A percentile compares a stretch with the other conserved stretches of the same genome.
Evolutionary conservation across 2,329 filamentous ascomycete species (phyloP).

Genomic region (Xylaria sp.): DNA sequence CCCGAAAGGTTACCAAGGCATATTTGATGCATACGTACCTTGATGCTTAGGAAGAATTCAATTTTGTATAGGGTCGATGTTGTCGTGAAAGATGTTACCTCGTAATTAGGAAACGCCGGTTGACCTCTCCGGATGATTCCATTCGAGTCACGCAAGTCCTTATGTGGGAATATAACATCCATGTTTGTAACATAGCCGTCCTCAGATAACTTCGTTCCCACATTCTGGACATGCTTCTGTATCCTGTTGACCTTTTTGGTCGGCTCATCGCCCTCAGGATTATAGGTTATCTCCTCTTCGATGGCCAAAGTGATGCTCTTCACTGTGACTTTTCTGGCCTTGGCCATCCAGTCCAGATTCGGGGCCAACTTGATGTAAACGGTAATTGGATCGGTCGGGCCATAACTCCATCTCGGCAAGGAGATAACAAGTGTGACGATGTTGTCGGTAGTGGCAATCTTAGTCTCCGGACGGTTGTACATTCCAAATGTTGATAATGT

Average conservation of each 20-base stretch:
- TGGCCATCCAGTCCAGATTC: conserved; percentile 88
- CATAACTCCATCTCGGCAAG: conserved; percentile 94
- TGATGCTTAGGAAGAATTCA: conserved; percentile 93
- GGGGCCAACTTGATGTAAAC: conserved; percentile 95
- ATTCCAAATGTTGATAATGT: conserved; percentile 98
- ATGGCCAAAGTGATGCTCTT: conserved; percentile 92
- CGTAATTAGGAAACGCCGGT: conserved; percentile 86
- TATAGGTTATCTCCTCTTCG: conserved; percentile 98
- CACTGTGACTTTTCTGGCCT: conserved; percentile 90
- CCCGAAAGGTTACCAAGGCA: background rate
- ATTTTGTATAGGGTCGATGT: conserved; percentile 96
- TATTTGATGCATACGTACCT: conserved; percentile 62
- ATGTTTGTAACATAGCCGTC: conserved; percentile 92
- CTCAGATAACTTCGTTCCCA: conserved; percentile 86
- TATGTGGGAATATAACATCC: conserved; percentile 86
- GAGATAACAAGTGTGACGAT: conserved; percentile 91
- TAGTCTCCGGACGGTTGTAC: conserved; percentile 95
- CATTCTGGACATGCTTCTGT: conserved; percentile 79
- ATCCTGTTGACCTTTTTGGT: conserved; percentile 87
- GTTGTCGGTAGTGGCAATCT: conserved; percentile 85
- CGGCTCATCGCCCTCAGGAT: conserved; percentile 95
- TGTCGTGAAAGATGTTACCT: conserved; percentile 89
- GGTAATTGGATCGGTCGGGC: conserved; percentile 90
- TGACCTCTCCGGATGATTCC: conserved; percentile 86
- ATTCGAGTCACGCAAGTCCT: conserved; percentile 84